A percentile compares a stretch with the other conserved stretches of the same genome.
phyloP scores from a whole-genome alignment of 768 basidiomycete genomes.

The Russula brevipes region DNA sequence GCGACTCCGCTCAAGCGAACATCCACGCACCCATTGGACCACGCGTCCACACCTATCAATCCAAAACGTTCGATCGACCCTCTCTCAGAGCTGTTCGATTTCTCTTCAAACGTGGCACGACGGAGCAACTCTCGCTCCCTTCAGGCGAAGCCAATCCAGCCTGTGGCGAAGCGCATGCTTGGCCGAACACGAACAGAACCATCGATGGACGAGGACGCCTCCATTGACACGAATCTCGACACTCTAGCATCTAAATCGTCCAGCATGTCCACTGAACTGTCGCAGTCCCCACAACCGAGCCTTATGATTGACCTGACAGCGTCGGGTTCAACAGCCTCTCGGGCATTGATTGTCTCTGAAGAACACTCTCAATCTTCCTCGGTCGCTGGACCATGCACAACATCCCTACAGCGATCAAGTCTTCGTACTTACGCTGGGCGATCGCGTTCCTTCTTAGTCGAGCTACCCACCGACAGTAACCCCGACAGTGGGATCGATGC shows the following conservation, averaged over 20 bases:
- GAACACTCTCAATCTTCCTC: conserved; percentile 20
- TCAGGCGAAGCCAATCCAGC: conserved; percentile 25
- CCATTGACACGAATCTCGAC: conserved; percentile 32
- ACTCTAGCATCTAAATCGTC: conserved; percentile 24
- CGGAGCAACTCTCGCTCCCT: neutral
- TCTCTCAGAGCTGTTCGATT: conserved; percentile 44
- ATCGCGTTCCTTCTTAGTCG: conserved; percentile 75
- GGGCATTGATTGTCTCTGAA: conserved; percentile 25
- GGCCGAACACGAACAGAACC: conserved; percentile 62
- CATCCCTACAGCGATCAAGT: conserved; percentile 31
- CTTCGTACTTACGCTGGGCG: conserved; percentile 69
- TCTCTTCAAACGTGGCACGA: conserved; percentile 27
- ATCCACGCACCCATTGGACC: conserved; percentile 9
- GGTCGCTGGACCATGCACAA: conserved; percentile 16
- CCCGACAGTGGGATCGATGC: conserved; percentile 31
- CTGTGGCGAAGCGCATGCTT: conserved; percentile 66
- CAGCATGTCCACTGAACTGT: conserved; percentile 24
- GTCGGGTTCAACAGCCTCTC: neutral
- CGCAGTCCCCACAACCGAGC: conserved; percentile 22
- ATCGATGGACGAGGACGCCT: conserved; percentile 28
- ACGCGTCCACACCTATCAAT: conserved; percentile 9
- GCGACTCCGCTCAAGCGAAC: conserved; percentile 9
- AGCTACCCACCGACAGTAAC: conserved; percentile 39
- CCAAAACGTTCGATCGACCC: conserved; percentile 35
- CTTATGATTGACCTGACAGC: conserved; percentile 23